phyloP scores from a whole-genome alignment of 2,329 filamentous ascomycete genomes.

The Chaetomiaceae sp. region DNA sequence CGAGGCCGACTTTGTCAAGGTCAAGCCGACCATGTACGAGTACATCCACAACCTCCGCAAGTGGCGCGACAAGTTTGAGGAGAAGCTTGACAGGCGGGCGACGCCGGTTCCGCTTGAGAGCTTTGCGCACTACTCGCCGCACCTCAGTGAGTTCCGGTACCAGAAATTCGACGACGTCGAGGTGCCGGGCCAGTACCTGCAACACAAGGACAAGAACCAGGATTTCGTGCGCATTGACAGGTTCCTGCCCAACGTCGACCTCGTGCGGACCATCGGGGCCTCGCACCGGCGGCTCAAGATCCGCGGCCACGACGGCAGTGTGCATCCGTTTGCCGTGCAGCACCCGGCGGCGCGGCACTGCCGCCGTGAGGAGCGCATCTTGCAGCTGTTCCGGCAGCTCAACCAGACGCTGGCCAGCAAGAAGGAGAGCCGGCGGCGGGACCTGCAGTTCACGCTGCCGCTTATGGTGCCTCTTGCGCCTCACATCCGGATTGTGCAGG shows the following conservation, averaged over 20 bases:
- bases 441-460: slow-evolving; percentile 92
- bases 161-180: slow-evolving; percentile 98
- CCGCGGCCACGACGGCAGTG: slow-evolving; percentile 91
- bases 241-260: slow-evolving; percentile 90
- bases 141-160: slow-evolving; percentile 94
- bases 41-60: slow-evolving; percentile 95
- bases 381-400: slow-evolving; percentile 96
- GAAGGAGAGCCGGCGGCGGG: slow-evolving; percentile 90
- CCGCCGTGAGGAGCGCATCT: slow-evolving; percentile 86
- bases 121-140: slow-evolving; percentile 63
- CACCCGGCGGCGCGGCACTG: slow-evolving; percentile 91
- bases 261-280: slow-evolving; percentile 83
- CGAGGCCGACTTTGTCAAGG: slow-evolving; percentile 91
- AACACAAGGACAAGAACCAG: slow-evolving; percentile 98
- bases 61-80: slow-evolving; percentile 97
- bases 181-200: slow-evolving; percentile 91
- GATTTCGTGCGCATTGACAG: slow-evolving; percentile 97
- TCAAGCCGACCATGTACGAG: slow-evolving; percentile 96
- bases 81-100: slow-evolving; percentile 84
- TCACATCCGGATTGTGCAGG: slow-evolving; percentile 90
- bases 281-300: slow-evolving; percentile 94
- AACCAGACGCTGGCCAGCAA: slow-evolving; percentile 88
- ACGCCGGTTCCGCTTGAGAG: slow-evolving; percentile 71
- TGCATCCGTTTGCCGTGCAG: slow-evolving; percentile 96
- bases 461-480: slow-evolving; percentile 94